Evolutionary conservation across 257 asterid genomes (phyloP).

Genomic region (Capsicum rhomboideum): DNA sequence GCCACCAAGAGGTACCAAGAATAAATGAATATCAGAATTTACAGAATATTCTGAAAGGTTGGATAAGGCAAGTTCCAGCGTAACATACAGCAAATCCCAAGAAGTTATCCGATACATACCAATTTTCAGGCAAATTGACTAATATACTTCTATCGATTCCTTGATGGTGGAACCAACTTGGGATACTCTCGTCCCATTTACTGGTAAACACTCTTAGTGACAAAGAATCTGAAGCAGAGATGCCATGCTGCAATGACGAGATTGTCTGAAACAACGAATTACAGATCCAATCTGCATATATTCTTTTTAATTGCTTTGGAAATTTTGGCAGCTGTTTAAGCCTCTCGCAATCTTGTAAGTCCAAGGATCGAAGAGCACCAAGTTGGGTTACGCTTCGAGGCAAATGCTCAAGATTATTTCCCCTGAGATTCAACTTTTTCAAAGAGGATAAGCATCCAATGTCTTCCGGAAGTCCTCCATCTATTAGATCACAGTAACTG

Average conservation of each 20-base stretch:
- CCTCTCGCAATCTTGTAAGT: background rate
- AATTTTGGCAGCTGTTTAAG: background rate
- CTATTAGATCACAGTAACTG: background rate
- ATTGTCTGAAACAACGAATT: background rate
- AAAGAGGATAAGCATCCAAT: background rate
- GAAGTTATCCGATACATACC: background rate
- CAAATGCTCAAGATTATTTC: background rate
- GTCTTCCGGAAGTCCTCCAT: background rate
- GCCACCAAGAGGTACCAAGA: background rate
- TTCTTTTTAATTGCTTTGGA: background rate
- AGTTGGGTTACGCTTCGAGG: background rate
- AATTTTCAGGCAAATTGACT: background rate
- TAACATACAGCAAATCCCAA: background rate
- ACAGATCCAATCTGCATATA: background rate
- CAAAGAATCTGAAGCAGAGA: background rate
- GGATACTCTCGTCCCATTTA: rapidly evolving
- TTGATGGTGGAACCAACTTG: background rate
- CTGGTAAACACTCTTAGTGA: background rate
- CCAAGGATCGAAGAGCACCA: background rate
- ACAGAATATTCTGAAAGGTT: background rate
- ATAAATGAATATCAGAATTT: background rate
- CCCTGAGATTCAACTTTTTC: rapidly evolving
- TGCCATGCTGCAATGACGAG: background rate
- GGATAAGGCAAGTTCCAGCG: background rate
- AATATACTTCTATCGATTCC: background rate